Conservation (phyloP, 1,139 yeast species). For the Taphrina wiesneri region DNA sequence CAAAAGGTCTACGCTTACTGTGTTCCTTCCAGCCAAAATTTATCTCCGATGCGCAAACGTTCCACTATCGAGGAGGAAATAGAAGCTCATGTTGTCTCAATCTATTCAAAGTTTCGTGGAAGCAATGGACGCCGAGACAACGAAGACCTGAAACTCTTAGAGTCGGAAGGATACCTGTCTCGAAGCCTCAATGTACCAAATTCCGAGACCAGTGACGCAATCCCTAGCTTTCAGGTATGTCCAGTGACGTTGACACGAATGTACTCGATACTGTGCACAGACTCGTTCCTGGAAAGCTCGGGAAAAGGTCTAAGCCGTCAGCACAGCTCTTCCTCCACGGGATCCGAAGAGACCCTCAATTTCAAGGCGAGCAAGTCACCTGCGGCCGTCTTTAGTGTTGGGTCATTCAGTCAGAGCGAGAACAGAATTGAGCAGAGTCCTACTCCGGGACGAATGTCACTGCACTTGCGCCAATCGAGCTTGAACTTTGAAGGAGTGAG, state of each 20-base stretch:
- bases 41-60: not conserved
- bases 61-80: slow-evolving; percentile 9
- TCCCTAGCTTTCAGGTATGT: not conserved
- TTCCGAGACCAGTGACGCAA: not conserved
- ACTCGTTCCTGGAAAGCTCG: not conserved
- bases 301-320: not conserved
- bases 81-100: slow-evolving; percentile 1
- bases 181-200: not conserved
- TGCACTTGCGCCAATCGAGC: not conserved
- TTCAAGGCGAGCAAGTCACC: not conserved
- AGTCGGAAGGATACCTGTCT: not conserved
- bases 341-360: not conserved
- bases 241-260: not conserved
- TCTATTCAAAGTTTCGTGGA: slow-evolving; percentile 1
- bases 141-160: not conserved
- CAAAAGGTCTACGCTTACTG: slow-evolving; percentile 12
- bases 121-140: too few species aligned
- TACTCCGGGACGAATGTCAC: not conserved
- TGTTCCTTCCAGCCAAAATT: not conserved
- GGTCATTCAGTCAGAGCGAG: not conserved
- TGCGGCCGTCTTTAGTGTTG: not conserved
- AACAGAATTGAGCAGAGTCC: not conserved
- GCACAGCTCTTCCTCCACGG: slow-evolving; percentile 6
- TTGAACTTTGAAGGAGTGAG: not conserved
- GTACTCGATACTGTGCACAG: not conserved